Conservation (phyloP, 352 stramenopile genomes). For the Phytophthora pisi region DNA sequence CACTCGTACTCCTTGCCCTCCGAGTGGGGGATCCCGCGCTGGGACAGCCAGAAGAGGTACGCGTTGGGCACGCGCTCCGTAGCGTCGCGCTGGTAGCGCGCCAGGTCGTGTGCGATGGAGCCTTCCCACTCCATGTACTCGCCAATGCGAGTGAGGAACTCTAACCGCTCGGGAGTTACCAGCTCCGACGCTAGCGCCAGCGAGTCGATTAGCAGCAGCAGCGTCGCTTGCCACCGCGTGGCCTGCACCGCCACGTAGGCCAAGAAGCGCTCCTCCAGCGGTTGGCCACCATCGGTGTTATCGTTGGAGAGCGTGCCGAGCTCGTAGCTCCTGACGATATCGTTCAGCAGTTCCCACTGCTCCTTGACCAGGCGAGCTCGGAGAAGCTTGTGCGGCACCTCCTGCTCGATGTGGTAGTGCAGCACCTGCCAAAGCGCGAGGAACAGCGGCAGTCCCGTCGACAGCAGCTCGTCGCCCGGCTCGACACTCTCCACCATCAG, state of each 20-base stretch:
- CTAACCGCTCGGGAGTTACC: slow-evolving; percentile 62
- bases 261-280: slow-evolving; percentile 45
- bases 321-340: slow-evolving; percentile 77
- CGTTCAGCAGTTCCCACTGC: slow-evolving; percentile 61
- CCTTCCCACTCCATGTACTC: slow-evolving; percentile 89
- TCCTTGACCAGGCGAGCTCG: slow-evolving; percentile 62
- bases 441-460: slow-evolving; percentile 76
- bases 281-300: slow-evolving; percentile 7
- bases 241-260: slow-evolving; percentile 71
- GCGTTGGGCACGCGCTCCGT: slow-evolving; percentile 74
- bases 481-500: slow-evolving; percentile 56
- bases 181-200: slow-evolving; percentile 62
- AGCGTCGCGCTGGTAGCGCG: slow-evolving; percentile 65
- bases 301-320: slow-evolving; percentile 31
- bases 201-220: slow-evolving; percentile 82
- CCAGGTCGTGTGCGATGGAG: slow-evolving; percentile 81
- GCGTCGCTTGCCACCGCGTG: slow-evolving; percentile 83
- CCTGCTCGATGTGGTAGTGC: slow-evolving; percentile 87
- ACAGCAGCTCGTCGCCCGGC: slow-evolving; percentile 64
- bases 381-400: slow-evolving; percentile 67
- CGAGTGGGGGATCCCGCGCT: slow-evolving; percentile 40
- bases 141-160: slow-evolving; percentile 68
- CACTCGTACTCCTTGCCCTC: slow-evolving; percentile 45
- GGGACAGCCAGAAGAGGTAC: slow-evolving; percentile 76
- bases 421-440: slow-evolving; percentile 82